Base-by-base conservation (phyloP, 2,329 filamentous ascomycete species). In the Chaetomium sp. region DNA sequence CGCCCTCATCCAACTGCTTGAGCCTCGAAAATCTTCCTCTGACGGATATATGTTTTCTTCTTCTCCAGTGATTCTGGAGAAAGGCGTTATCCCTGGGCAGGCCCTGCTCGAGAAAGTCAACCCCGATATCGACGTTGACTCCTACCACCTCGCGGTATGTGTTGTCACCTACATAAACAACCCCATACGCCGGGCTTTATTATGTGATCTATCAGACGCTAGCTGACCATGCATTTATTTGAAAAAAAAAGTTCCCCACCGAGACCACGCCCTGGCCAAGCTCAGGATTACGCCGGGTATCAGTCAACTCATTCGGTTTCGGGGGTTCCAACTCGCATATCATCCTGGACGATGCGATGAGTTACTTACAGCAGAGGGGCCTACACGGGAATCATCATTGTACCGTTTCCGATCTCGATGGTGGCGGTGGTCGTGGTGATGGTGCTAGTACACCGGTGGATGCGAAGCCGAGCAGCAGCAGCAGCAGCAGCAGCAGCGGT, bases 1-100 rank as follows among this genome's bases (percentile, higher is more conserved):
- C 60, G 59, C 11, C 33, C 57, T 4, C 60, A 64, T 3, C 57
- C 59, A 5, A 58, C 62, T 6, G 61, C 59, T 56, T 1, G 9
- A 49, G 10, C 62, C 61, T 10, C n/a, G 19, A n/a, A 14, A 49
- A 32, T 6, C 9, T 1, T 37, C 12, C 10, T 47, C 11, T 19
- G 14, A 32, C 43, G 19, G 34, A 6, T 19, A 10, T 45, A 45
- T 6, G 4, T 12, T 32, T 5, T 10, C 8, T 45, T 45, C 10
- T 45, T 12, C 14, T 12, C 19, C 12, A 45, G 43, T 45, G 5
- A 45, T 45, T 33, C 43, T 45, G 10, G 43, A 45, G 12, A 45
- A 45, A 32, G 43, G 43, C 8, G 12, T 45, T 32, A 45, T 45
- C 43, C 19, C 43, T 32, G 43, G 43, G 43, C 43, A 45, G 43